Evolutionary conservation across 352 stramenopile genomes (phyloP), one percentile per base, ranked within the genome.

Genomic region (Phytophthora multivora): DNA sequence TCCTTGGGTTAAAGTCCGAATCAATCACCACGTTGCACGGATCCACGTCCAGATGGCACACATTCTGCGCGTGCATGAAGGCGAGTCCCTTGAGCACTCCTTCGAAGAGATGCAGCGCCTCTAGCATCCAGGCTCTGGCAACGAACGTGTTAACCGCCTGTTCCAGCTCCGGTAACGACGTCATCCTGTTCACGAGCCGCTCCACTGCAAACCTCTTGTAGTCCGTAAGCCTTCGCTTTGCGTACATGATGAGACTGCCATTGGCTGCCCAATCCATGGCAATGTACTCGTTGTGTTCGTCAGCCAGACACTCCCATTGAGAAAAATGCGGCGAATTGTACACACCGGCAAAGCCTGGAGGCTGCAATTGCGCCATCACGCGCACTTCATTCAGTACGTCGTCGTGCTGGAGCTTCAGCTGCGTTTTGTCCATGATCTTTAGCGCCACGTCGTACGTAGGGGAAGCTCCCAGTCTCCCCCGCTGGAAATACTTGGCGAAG

Each of bases 11-110:
- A 19, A 66, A 65, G 6, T 71, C 60, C 0, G 46, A 23, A 40
- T 95, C 83, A 12, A 95, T 84, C 16, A 92, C 81, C 16, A 95
- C 66, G 61, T 93, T 93, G 69, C 80, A 88, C 51, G 82, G 82
- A 42, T 95, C 84, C 10, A 95, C 69, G 42, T 95, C 86, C 35
- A 95, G 64, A 62, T 95, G 86, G 28, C 77, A 88, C 45, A 95
- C 83, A 57, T 88, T 84, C 60, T 85, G 71, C 4, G 82, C 72
- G 61, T 95, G 86, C 79, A 95, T 90, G 65, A 89, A 95, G 18
- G 79, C 71, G 15, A 95, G 71, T 8, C 82, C 83, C 15, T 77
- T 69, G 54, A 93, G 73, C 23, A 93, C 76, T 26, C 82, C 80
- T 25, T 80, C 55, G 36, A 88, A 93, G 46, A 93, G 75, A 33